Evolutionary conservation across 768 basidiomycete genomes (phyloP), one percentile per base, ranked within the genome.

Genomic region (Trametes elegans): DNA sequence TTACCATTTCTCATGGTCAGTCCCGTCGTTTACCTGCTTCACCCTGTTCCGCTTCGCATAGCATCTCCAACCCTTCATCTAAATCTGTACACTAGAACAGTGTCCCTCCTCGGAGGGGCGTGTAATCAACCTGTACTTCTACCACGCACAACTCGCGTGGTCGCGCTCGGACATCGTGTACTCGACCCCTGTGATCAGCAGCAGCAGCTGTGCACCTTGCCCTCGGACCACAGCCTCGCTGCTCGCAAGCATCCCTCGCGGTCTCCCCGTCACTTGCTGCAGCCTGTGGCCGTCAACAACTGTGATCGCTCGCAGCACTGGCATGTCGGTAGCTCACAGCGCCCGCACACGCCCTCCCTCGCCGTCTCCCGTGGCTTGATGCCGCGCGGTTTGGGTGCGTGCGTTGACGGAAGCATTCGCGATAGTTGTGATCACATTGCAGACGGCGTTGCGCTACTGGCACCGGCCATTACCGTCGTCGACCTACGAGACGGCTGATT

Each of bases 321-420:
- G 40, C 40, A 42, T 43, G 41, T 26, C 41, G 24, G 3, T 6
- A 24, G 41, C 41, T n/a, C 21, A n/a, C 26, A 18, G 21, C 49
- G 39, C n/a, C n/a, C n/a, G n/a, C n/a, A n/a, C n/a, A n/a, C n/a
- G n/a, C n/a, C n/a, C n/a, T n/a, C n/a, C n/a, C 45, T 54, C 41
- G 47, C 52, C 49, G 38, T 36, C 42, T 38, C 49, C 45, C 28
- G 24, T 24, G 35, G 42, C 11, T 48, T 67, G 63, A 65, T 65
- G 66, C 56, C 66, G 54, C 52, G 57, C 63, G 64, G 59, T 51
- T 55, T 18, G 44, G 56, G 59, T 63, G 63, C 57, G 57, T 58
- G 34, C 53, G 28, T 18, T 50, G 55, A 57, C 59, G 49, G 49
- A 24, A 41, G 43, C 36, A 45, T 34, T 36, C 48, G 47, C 53